Evolutionary conservation across 352 stramenopile genomes (phyloP).

Genomic region (Phytophthora hibernalis): DNA sequence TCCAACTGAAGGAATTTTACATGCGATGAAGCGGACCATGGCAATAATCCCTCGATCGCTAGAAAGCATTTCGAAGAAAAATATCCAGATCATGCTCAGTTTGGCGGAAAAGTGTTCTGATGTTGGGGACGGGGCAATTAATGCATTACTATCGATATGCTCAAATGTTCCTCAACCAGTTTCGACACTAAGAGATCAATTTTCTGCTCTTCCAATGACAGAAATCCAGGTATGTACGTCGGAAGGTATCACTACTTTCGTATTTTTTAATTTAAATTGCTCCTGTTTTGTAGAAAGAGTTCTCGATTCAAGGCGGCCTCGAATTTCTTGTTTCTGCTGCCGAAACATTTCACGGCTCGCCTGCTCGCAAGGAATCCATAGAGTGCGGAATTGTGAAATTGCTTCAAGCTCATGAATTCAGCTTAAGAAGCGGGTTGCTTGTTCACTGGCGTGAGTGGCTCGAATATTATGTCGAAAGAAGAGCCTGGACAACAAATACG

Average conservation of each 20-base stretch:
- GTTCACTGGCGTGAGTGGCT: conserved; percentile 24
- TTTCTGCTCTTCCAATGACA: conserved; percentile 19
- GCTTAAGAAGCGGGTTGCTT: conserved; percentile 22
- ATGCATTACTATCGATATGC: conserved; percentile 12
- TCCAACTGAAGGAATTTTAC: conserved; percentile 13
- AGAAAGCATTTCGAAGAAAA: conserved; percentile 23
- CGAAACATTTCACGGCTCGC: neutral
- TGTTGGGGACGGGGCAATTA: conserved; percentile 12
- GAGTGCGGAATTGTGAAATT: conserved; percentile 18
- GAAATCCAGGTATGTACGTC: conserved; percentile 26
- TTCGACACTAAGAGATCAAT: conserved; percentile 1
- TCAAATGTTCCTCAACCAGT: conserved; percentile 5
- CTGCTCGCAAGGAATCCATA: conserved; percentile 16
- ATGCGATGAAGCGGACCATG: conserved; percentile 11
- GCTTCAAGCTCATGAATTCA: conserved; percentile 20
- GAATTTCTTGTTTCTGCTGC: conserved; percentile 9
- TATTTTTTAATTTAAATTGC: neutral
- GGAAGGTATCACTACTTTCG: neutral
- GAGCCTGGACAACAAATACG: conserved; percentile 5
- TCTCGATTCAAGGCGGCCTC: conserved; percentile 10
- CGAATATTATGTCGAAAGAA: conserved; percentile 25
- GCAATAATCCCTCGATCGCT: conserved; percentile 7
- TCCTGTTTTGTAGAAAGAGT: conserved; percentile 14
- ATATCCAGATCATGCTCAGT: conserved; percentile 18
- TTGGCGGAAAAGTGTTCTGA: conserved; percentile 6